phyloP scores from a whole-genome alignment of 441 rosid species.

The Gossypium davidsonii region DNA sequence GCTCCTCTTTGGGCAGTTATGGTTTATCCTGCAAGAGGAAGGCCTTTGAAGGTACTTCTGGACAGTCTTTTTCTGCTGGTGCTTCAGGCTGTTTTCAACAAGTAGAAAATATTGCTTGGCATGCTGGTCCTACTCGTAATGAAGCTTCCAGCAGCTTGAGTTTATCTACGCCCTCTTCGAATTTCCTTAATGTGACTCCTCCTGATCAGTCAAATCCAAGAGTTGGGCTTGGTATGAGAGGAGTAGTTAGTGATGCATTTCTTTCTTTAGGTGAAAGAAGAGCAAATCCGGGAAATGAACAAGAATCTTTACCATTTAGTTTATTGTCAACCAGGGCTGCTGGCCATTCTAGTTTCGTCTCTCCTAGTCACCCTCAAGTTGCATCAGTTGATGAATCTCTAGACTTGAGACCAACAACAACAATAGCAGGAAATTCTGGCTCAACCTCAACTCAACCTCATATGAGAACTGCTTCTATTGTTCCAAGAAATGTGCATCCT shows the following conservation, averaged over 20 bases:
- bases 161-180: constrained; percentile 47
- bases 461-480: constrained; percentile 23
- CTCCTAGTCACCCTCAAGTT: constrained; percentile 36
- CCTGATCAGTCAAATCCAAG: constrained; percentile 41
- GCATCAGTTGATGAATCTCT: constrained; percentile 34
- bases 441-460: constrained; percentile 31
- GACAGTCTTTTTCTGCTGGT: constrained; percentile 48
- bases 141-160: constrained; percentile 56
- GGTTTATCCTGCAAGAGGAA: constrained; percentile 81
- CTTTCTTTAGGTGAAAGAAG: constrained; percentile 44
- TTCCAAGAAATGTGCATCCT: constrained; percentile 38
- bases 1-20: constrained; percentile 54
- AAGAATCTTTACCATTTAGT: constrained; percentile 42
- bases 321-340: constrained; percentile 37
- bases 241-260: constrained; percentile 33
- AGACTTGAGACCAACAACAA: constrained; percentile 40
- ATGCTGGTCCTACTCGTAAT: constrained; percentile 27
- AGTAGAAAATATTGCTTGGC: constrained; percentile 39
- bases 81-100: constrained; percentile 46
- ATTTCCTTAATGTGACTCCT: constrained; percentile 32
- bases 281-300: constrained; percentile 40
- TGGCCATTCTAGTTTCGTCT: constrained; percentile 32
- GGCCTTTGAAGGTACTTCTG: constrained; percentile 73
- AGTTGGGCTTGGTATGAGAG: constrained; percentile 45
- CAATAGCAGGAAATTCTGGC: constrained; percentile 24